Evolutionary conservation across 176 grass and related monocot genomes (phyloP).

Genomic region (Saccharum spontaneum): DNA sequence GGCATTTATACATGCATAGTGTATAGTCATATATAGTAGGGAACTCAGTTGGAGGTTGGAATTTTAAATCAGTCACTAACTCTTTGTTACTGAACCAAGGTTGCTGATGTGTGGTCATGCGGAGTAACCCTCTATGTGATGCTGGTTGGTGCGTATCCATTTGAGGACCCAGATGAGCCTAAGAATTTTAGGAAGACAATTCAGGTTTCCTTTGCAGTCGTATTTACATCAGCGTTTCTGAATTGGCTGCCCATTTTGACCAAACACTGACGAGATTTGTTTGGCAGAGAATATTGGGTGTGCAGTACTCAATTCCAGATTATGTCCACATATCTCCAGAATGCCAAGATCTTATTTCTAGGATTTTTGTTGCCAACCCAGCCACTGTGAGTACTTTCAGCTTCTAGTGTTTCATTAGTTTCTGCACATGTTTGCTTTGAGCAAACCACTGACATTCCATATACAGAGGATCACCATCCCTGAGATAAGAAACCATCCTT

Average conservation of each 20-base stretch:
- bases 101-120: slow-evolving; percentile 96
- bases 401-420: background rate
- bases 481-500: slow-evolving; percentile 75
- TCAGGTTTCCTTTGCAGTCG: slow-evolving; percentile 46
- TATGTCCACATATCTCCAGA: slow-evolving; percentile 86
- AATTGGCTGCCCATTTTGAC: background rate
- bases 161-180: slow-evolving; percentile 87
- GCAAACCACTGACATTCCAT: background rate
- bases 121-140: slow-evolving; percentile 95
- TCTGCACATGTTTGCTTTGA: background rate
- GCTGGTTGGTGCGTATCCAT: slow-evolving; percentile 95
- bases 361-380: slow-evolving; percentile 84
- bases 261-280: slow-evolving; percentile 23
- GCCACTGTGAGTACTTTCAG: slow-evolving; percentile 50
- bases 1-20: background rate
- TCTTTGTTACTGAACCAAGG: slow-evolving; percentile 42
- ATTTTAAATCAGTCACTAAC: background rate
- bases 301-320: slow-evolving; percentile 97
- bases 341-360: slow-evolving; percentile 77
- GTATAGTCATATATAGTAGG: background rate
- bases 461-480: slow-evolving; percentile 89
- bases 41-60: background rate
- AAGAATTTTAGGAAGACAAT: slow-evolving; percentile 95
- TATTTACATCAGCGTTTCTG: background rate
- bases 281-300: slow-evolving; percentile 79